Evolutionary conservation across 176 grass and related monocot species (phyloP), one percentile per base, ranked within the genome.

Genomic region (Carex myosuroides): DNA sequence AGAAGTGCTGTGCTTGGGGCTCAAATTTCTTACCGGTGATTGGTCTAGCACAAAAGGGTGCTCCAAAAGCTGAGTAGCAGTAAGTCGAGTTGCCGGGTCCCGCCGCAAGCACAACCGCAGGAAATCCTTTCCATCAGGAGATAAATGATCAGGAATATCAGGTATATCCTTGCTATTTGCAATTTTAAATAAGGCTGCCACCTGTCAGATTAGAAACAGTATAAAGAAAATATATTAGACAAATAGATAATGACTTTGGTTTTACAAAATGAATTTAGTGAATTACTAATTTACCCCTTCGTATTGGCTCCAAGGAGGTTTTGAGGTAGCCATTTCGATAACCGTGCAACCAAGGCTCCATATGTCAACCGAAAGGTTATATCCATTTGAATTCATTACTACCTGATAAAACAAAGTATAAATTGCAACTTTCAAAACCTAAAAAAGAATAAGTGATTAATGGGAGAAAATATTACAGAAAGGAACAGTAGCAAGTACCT

Each of bases 141-240:
- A 96, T 62, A 96, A 90, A 87, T 61, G 26, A 58, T 89, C 88
- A 83, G 97, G 93, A 78, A 96, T 90, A 89, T 96, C 88, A 84
- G 93, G 97, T 87, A 91, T 91, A 74, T 99, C 97, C 91, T 95
- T 99, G 86, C 97, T 94, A 74, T 99, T 96, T 44, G 92, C 91
- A 8, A 99, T 99, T 89, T 99, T 99, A 92, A 99, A 99, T 89
- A 99, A 93, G 60, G 97, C 97, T 84, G 93, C 89, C n/a, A 99
- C 97, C 97, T 95, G 90, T 85, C 83, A 85, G 46, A 79, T 55
- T 20, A 83, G 62, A 17, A 7, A 88, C 70, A 86, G 30, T 24
- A 79, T 13, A 76, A 6, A 57, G 42, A 63, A 67, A 58, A 32
- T 10, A 46, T 58, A 81, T 64, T 60, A 52, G 24, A 8, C 79